phyloP scores from a whole-genome alignment of 2,329 filamentous ascomycete species.

The Alternaria ventricosa region DNA sequence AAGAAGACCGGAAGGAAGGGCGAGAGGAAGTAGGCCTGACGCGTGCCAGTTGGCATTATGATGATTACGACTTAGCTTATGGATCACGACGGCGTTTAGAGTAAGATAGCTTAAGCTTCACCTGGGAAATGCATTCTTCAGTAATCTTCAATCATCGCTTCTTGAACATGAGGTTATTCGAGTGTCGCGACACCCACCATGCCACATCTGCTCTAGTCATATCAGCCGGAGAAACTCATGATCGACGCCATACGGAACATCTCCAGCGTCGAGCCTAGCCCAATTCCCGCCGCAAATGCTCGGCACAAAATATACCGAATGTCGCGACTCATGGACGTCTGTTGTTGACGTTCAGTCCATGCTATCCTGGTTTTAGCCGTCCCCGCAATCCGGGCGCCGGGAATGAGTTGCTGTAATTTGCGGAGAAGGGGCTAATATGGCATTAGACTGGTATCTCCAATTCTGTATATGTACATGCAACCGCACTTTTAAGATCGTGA shows the following conservation, averaged over 20 bases:
- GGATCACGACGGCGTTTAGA: slow-evolving; percentile 20
- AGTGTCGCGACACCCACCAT: neutral
- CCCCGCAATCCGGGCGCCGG: slow-evolving; percentile 26
- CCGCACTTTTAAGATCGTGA: neutral
- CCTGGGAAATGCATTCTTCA: neutral
- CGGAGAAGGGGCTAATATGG: slow-evolving; percentile 32
- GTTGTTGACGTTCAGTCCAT: neutral
- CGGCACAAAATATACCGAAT: slow-evolving; percentile 19
- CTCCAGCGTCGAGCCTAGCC: neutral
- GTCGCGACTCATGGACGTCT: neutral
- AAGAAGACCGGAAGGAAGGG: slow-evolving; percentile 55
- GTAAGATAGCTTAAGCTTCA: neutral
- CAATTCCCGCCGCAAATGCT: neutral
- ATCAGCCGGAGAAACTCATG: slow-evolving; percentile 17
- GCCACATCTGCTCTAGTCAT: neutral
- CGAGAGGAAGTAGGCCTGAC: slow-evolving; percentile 32
- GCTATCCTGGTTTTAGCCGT: slow-evolving; percentile 6
- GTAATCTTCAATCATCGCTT: too few species aligned
- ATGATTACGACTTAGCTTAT: slow-evolving; percentile 14
- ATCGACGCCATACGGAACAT: neutral
- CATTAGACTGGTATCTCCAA: neutral
- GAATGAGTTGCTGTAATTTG: slow-evolving; percentile 21
- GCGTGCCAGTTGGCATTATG: neutral
- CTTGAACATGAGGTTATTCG: neutral
- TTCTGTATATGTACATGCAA: neutral